Evolutionary conservation across 768 basidiomycete species (phyloP).

Genomic region (Tulasnella calospora): DNA sequence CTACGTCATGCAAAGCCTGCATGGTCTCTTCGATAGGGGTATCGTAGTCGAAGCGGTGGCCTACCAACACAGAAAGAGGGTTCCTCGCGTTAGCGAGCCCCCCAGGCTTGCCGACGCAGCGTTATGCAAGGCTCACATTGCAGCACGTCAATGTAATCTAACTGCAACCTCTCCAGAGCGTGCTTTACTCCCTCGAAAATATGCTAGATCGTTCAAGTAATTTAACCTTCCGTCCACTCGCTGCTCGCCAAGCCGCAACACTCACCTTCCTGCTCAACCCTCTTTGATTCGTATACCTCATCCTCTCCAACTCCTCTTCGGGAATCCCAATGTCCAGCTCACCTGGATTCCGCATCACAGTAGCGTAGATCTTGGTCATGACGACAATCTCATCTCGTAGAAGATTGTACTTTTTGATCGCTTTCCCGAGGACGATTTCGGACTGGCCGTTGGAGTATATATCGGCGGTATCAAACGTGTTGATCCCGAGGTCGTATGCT

Average conservation of each 20-base stretch:
- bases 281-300: constrained; percentile 22
- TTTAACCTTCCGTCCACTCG: too few relatives aligned
- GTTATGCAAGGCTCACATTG: constrained; percentile 36
- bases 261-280: constrained; percentile 26
- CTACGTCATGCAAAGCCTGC: constrained; percentile 40
- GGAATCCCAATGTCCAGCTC: neutral
- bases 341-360: neutral
- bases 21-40: constrained; percentile 42
- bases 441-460: constrained; percentile 34
- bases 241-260: neutral
- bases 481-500: constrained; percentile 23
- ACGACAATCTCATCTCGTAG: constrained; percentile 63
- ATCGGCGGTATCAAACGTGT: neutral
- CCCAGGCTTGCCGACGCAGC: neutral
- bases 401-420: constrained; percentile 49
- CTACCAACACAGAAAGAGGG: neutral
- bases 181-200: constrained; percentile 47
- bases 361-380: constrained; percentile 58
- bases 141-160: constrained; percentile 47
- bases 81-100: neutral
- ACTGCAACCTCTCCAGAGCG: constrained; percentile 41
- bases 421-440: constrained; percentile 64
- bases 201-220: constrained; percentile 35
- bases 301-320: constrained; percentile 12
- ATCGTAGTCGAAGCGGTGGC: constrained; percentile 42